phyloP scores from a whole-genome alignment of 140 eudicot species.

The Oenanthe javanica region DNA sequence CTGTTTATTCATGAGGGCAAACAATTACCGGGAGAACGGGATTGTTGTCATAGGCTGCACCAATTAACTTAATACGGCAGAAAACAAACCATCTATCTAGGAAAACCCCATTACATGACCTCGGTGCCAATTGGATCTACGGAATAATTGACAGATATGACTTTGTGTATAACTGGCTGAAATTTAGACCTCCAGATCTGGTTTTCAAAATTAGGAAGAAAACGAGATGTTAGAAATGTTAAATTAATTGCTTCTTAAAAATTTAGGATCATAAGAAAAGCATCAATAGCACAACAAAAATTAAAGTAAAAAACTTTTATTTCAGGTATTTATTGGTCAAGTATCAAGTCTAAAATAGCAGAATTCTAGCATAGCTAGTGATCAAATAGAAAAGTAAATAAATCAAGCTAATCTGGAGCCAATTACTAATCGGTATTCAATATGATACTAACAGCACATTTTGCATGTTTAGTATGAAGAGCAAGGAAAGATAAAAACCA shows the following conservation, averaged over 20 bases:
- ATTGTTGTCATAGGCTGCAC: neutral
- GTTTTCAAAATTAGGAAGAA: constrained; percentile 8
- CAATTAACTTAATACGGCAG: constrained; percentile 9
- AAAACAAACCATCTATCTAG: constrained; percentile 25
- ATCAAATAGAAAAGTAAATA: neutral
- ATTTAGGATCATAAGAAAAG: neutral
- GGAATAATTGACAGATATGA: constrained; percentile 47
- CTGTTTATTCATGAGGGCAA: constrained; percentile 21
- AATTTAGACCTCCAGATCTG: constrained; percentile 82
- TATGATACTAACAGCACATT: neutral
- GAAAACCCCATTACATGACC: constrained; percentile 52
- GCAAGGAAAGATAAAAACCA: neutral
- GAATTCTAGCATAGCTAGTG: neutral
- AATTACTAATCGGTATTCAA: neutral
- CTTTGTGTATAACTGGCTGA: constrained; percentile 49
- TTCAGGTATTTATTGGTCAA: neutral
- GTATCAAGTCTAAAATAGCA: neutral
- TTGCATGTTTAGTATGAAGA: neutral
- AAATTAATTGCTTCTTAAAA: neutral
- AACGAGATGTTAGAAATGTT: neutral
- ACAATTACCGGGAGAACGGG: neutral
- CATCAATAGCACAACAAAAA: neutral
- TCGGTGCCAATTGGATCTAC: constrained; percentile 89
- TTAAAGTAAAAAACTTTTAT: neutral
- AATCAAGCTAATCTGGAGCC: neutral